Conservation (phyloP, 176 grass and related monocot species). For the Urochloa ruziziensis region DNA sequence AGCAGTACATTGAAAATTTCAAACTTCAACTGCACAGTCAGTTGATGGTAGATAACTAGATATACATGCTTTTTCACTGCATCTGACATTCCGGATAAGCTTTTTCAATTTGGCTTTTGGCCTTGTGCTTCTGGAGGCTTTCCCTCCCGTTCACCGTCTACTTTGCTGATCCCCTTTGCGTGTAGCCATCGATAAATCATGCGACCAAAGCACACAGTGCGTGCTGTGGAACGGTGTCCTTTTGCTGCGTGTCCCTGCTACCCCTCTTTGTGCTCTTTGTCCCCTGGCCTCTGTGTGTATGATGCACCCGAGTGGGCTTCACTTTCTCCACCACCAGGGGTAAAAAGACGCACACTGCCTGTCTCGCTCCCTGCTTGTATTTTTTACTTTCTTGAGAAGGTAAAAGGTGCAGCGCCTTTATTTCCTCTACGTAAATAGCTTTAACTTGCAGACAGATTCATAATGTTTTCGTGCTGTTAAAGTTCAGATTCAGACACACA, state of each 20-base stretch:
- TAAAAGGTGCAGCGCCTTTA: constrained; percentile 14
- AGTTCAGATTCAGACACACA: background rate
- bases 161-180: background rate
- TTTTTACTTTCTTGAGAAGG: constrained; percentile 38
- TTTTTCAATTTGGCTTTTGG: background rate
- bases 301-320: background rate
- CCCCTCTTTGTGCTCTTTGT: constrained; percentile 40
- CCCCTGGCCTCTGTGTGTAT: background rate
- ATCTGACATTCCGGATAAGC: background rate
- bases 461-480: constrained; percentile 8
- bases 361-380: background rate
- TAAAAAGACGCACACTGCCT: constrained; percentile 17
- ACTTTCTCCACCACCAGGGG: constrained; percentile 5
- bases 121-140: background rate
- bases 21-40: too few relatives aligned
- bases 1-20: too few relatives aligned
- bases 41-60: too few relatives aligned
- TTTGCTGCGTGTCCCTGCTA: constrained; percentile 16
- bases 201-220: constrained; percentile 20
- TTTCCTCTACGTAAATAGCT: constrained; percentile 21
- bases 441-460: background rate
- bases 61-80: too few relatives aligned
- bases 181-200: constrained; percentile 14
- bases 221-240: constrained; percentile 3
- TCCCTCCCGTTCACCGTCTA: background rate